These are phyloP conservation scores for Phylloporus arenicola DNA, from an alignment of 768 basidiomycete genomes.

Conservation along the genomic window DNA sequence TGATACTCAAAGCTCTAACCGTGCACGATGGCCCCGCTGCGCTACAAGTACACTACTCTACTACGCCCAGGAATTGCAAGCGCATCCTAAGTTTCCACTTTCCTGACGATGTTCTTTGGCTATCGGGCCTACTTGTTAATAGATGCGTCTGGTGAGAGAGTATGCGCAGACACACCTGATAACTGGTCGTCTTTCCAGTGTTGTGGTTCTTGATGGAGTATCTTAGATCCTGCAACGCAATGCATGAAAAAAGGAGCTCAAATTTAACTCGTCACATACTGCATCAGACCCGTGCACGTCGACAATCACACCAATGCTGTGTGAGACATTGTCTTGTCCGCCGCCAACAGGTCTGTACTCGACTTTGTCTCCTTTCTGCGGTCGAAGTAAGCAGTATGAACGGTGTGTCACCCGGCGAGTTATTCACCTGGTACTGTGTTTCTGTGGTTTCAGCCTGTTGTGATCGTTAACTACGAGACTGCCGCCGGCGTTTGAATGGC, in stretches of 20 bases:
- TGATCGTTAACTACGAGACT: slow-evolving; percentile 1
- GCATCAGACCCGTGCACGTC: slow-evolving; percentile 29
- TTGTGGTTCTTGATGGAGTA: slow-evolving; percentile 41
- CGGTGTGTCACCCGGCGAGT: no score
- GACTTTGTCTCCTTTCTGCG: slow-evolving; percentile 36
- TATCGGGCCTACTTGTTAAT: slow-evolving; percentile 3
- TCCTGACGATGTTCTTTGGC: slow-evolving; percentile 37
- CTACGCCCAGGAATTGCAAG: neutral
- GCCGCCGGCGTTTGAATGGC: neutral
- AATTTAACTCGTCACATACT: slow-evolving; percentile 19
- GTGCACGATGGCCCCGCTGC: neutral
- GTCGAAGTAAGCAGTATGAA: neutral
- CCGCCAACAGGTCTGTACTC: slow-evolving; percentile 43
- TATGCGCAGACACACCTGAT: slow-evolving; percentile 25
- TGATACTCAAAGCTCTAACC: no score
- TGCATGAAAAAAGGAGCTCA: neutral
- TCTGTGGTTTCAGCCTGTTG: slow-evolving; percentile 17
- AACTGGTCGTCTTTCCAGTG: slow-evolving; percentile 37
- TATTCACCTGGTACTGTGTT: slow-evolving; percentile 21
- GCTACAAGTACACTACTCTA: slow-evolving; percentile 5
- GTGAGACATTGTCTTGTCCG: slow-evolving; percentile 33
- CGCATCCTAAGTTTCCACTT: slow-evolving; percentile 3
- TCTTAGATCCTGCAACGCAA: slow-evolving; percentile 22
- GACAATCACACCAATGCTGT: slow-evolving; percentile 34
- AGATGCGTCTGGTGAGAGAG: neutral